Percentiles rank a stretch among this genome's conserved stretches.
These are phyloP conservation scores for Ambrosiella xylebori DNA, from an alignment of 2,329 filamentous ascomycete species.

Conservation along the genomic window DNA sequence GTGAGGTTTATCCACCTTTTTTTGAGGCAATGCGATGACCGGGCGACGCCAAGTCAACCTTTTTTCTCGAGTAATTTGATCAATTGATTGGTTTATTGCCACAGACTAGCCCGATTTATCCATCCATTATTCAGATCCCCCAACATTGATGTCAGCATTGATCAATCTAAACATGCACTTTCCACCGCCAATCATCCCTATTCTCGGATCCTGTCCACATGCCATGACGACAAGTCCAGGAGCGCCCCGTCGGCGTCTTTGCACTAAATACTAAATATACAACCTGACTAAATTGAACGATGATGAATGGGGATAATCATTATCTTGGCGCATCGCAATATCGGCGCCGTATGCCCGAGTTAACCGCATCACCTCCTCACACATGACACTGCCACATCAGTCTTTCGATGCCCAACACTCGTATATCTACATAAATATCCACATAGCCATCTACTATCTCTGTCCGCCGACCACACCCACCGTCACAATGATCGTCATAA, in stretches of 20 bases:
- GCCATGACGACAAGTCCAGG: background rate
- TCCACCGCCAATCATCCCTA: background rate
- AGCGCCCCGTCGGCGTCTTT: background rate
- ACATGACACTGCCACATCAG: background rate
- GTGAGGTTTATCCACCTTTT: too few relatives aligned
- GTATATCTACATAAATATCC: background rate
- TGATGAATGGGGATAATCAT: background rate
- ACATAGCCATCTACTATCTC: background rate
- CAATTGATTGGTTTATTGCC: too few relatives aligned
- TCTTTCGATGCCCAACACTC: background rate
- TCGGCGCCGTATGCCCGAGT: background rate
- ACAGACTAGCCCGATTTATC: too few relatives aligned
- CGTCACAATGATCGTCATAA: background rate
- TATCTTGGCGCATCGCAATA: background rate
- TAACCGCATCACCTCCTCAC: background rate
- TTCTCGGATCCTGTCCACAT: background rate
- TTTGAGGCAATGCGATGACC: too few relatives aligned
- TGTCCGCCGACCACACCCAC: background rate
- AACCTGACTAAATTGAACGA: background rate
- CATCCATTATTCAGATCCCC: too few relatives aligned
- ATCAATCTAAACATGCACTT: background rate
- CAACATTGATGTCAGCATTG: background rate
- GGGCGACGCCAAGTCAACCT: too few relatives aligned
- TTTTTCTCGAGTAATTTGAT: too few relatives aligned
- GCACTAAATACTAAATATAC: too few relatives aligned